Percentiles rank a stretch among this genome's conserved stretches.
Conservation (phyloP, 2,329 filamentous ascomycete genomes). For the Monosporascus cannonballus region DNA sequence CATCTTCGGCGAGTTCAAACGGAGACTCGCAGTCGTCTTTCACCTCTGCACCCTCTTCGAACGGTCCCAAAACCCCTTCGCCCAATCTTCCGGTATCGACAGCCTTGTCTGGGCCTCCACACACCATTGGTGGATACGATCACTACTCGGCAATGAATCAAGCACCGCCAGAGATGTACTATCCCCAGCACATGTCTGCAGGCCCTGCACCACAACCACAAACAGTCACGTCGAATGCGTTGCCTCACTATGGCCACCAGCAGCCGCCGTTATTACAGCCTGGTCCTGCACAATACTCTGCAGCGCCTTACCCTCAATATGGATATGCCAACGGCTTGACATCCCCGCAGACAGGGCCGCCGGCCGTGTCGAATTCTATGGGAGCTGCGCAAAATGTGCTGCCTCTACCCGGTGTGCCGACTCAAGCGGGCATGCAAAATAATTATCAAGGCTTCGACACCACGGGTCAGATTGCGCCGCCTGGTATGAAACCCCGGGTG, state of each 20-base stretch:
- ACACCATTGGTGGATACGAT: constrained; percentile 34
- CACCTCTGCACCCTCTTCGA: constrained; percentile 49
- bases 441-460: constrained; percentile 65
- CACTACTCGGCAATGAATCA: constrained; percentile 69
- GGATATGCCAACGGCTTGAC: constrained; percentile 71
- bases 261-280: constrained; percentile 73
- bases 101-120: constrained; percentile 35
- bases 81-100: constrained; percentile 54
- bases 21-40: constrained; percentile 48
- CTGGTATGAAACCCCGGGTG: constrained; percentile 92
- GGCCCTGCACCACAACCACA: constrained; percentile 70
- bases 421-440: constrained; percentile 45
- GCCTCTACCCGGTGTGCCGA: constrained; percentile 57
- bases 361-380: constrained; percentile 63
- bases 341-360: constrained; percentile 66
- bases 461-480: constrained; percentile 87
- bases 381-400: constrained; percentile 56
- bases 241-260: constrained; percentile 74
- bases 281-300: constrained; percentile 61
- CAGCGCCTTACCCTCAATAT: constrained; percentile 62
- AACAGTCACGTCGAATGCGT: constrained; percentile 65
- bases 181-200: constrained; percentile 70
- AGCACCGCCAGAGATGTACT: constrained; percentile 77
- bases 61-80: constrained; percentile 72
- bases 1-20: constrained; percentile 48